Conservation (phyloP, 2,329 filamentous ascomycete genomes). For the Ophioceras dolichostomum region DNA sequence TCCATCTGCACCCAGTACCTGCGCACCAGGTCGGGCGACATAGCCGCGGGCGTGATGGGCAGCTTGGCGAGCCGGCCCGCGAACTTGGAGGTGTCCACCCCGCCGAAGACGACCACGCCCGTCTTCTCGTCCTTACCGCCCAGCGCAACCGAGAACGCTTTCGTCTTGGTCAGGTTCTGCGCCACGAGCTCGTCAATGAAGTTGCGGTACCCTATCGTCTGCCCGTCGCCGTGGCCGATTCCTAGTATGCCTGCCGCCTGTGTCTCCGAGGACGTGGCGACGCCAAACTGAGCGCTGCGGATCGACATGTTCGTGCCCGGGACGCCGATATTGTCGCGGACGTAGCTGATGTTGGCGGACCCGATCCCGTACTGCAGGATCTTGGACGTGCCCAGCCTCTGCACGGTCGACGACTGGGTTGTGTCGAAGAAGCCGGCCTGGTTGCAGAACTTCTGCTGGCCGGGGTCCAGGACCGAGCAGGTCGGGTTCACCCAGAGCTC, state of each 20-base stretch:
- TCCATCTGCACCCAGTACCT: constrained; percentile 40
- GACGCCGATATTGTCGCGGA: constrained; percentile 30
- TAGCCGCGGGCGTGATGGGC: constrained; percentile 42
- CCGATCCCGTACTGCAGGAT: constrained; percentile 39
- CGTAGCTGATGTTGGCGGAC: constrained; percentile 35
- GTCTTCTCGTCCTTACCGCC: constrained; percentile 46
- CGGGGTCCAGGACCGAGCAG: constrained; percentile 34
- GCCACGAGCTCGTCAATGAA: constrained; percentile 36
- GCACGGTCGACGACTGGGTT: constrained; percentile 25
- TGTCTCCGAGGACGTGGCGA: constrained; percentile 38
- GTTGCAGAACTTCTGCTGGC: constrained; percentile 24
- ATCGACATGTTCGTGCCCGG: constrained; percentile 27
- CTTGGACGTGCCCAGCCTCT: constrained; percentile 19
- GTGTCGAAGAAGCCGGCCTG: constrained; percentile 31
- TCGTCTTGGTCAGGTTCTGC: constrained; percentile 43
- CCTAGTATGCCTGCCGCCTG: constrained; percentile 54
- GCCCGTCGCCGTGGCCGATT: constrained; percentile 51
- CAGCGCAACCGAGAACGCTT: constrained; percentile 53
- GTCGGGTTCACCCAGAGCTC: constrained; percentile 53
- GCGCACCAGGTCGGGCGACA: constrained; percentile 41
- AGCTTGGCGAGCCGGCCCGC: constrained; percentile 44
- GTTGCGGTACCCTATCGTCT: constrained; percentile 34
- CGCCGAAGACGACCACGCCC: constrained; percentile 57
- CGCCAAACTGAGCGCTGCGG: constrained; percentile 48
- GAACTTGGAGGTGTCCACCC: constrained; percentile 54